Conservation (phyloP, 495 filamentous ascomycete genomes). For the Aspergillus conjunctus region DNA sequence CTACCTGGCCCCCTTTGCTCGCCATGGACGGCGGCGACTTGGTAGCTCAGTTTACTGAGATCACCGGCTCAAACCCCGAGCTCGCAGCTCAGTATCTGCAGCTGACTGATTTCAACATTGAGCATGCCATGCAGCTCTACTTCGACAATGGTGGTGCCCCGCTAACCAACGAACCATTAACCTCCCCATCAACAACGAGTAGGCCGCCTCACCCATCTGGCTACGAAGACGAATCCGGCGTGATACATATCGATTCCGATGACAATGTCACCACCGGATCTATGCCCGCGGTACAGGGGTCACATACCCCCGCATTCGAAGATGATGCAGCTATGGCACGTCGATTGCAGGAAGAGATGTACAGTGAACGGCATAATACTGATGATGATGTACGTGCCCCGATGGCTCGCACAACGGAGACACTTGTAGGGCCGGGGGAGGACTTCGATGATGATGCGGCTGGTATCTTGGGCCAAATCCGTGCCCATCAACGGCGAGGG, state of each 20-base stretch:
- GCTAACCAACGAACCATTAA: constrained; percentile 43
- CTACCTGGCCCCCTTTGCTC: constrained; percentile 20
- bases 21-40: constrained; percentile 66
- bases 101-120: constrained; percentile 76
- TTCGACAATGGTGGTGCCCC: constrained; percentile 74
- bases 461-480: constrained; percentile 67
- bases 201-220: constrained; percentile 25
- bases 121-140: constrained; percentile 86
- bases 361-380: constrained; percentile 55
- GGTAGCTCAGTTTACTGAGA: constrained; percentile 53
- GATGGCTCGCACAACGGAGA: constrained; percentile 89
- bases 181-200: constrained; percentile 34
- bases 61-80: constrained; percentile 67
- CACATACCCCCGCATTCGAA: constrained; percentile 53
- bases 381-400: constrained; percentile 81
- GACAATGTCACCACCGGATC: constrained; percentile 45
- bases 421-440: constrained; percentile 72
- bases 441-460: constrained; percentile 62
- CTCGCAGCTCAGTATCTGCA: constrained; percentile 77
- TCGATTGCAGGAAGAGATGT: constrained; percentile 88
- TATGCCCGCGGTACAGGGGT: constrained; percentile 22
- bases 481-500: constrained; percentile 51
- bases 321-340: constrained; percentile 94
- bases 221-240: constrained; percentile 57
- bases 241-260: constrained; percentile 73